Conservation (phyloP, 495 filamentous ascomycete genomes). For the Penicillium arizonense region DNA sequence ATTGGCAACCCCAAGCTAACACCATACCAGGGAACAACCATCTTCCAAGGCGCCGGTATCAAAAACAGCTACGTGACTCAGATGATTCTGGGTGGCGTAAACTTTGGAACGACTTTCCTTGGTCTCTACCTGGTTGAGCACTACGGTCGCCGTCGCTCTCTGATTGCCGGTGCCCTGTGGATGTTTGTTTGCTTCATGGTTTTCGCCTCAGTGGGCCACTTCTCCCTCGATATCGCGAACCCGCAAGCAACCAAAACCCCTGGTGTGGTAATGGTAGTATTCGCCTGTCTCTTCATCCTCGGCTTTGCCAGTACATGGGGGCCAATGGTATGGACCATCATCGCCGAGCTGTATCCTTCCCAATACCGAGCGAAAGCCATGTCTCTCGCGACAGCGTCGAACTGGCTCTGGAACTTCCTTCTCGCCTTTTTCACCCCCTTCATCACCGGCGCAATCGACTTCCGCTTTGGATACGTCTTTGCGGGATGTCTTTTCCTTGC, state of each 20-base stretch:
- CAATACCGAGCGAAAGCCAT: conserved; percentile 72
- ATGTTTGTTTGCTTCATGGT: conserved; percentile 72
- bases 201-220: conserved; percentile 66
- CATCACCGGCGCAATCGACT: conserved; percentile 66
- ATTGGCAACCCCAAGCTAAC: background rate
- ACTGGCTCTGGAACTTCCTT: conserved; percentile 89
- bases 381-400: conserved; percentile 73
- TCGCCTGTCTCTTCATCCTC: conserved; percentile 63
- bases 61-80: conserved; percentile 66
- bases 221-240: conserved; percentile 49
- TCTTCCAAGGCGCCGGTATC: conserved; percentile 66
- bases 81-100: conserved; percentile 71
- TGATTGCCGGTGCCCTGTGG: conserved; percentile 65
- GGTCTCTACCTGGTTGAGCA: conserved; percentile 69
- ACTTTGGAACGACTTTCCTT: conserved; percentile 67
- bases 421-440: conserved; percentile 79
- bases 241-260: conserved; percentile 53
- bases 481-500: conserved; percentile 65
- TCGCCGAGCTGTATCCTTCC: conserved; percentile 76
- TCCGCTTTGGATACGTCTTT: conserved; percentile 76
- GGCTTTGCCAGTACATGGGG: conserved; percentile 71
- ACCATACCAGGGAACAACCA: conserved; percentile 56
- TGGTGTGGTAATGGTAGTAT: conserved; percentile 69
- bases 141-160: conserved; percentile 64
- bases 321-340: conserved; percentile 77